Percentiles rank a stretch among this genome's conserved stretches.
phyloP scores from a whole-genome alignment of 345 rosid genomes.

The Nephelium lappaceum region DNA sequence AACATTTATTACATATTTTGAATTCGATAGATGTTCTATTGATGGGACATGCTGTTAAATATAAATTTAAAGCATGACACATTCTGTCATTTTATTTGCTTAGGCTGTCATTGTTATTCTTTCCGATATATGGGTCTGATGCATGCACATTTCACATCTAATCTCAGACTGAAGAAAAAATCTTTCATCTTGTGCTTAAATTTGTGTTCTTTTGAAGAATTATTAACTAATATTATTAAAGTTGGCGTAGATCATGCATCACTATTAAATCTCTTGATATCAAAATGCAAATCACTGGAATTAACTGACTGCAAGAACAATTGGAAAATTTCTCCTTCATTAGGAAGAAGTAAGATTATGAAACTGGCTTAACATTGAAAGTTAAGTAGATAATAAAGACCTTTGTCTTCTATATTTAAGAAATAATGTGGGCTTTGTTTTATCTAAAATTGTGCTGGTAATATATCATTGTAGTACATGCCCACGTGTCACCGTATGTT shows the following conservation, averaged over 20 bases:
- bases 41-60: not conserved
- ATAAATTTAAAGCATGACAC: not conserved
- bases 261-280: not conserved
- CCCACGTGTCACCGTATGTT: not conserved
- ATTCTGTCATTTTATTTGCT: not conserved
- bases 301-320: not conserved
- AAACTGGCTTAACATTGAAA: not conserved
- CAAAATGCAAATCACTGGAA: not conserved
- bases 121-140: not conserved
- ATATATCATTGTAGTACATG: not conserved
- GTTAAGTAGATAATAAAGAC: not conserved
- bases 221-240: not conserved
- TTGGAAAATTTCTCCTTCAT: not conserved
- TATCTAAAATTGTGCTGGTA: not conserved
- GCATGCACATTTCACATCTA: not conserved
- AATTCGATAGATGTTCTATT: not conserved
- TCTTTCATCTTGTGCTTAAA: not conserved
- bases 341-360: not conserved
- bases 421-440: not conserved
- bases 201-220: not conserved
- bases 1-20: not conserved
- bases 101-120: constrained; percentile 1
- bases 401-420: not conserved
- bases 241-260: not conserved
- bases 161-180: not conserved